phyloP scores from a whole-genome alignment of 2,329 filamentous ascomycete species.

The Acephala macrosclerotiorum region DNA sequence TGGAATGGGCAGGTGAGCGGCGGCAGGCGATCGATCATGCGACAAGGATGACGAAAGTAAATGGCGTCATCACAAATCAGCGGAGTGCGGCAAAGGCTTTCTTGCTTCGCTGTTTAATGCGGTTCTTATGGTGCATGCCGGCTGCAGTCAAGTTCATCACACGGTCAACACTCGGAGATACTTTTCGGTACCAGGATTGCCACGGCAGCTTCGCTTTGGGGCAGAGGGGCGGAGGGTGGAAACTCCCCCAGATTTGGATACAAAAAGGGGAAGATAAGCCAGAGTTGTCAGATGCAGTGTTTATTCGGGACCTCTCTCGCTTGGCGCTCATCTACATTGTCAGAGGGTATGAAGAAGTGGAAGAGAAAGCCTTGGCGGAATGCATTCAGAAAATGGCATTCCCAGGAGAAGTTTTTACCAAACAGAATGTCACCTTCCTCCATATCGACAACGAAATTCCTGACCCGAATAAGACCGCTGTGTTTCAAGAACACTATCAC shows the following conservation, averaged over 20 bases:
- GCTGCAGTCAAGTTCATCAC: background rate
- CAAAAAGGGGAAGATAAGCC: no score
- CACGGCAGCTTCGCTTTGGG: background rate
- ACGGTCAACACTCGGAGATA: background rate
- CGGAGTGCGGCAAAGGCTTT: background rate
- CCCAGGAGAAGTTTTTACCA: no score
- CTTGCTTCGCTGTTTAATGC: background rate
- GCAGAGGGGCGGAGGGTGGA: background rate
- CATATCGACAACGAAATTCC: no score
- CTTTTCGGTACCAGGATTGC: background rate
- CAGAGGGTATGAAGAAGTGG: no score
- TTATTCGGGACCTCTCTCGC: no score
- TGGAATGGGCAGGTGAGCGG: background rate
- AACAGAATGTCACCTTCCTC: no score
- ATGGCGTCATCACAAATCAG: slow-evolving; percentile 10
- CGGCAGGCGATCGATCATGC: slow-evolving; percentile 12
- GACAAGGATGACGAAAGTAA: slow-evolving; percentile 10
- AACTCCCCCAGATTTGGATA: slow-evolving; percentile 5
- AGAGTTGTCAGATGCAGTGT: no score
- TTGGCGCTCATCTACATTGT: no score
- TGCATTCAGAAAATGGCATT: no score
- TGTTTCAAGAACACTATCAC: background rate
- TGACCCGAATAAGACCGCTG: no score
- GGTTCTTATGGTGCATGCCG: background rate
- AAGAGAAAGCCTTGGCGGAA: no score